Percentiles rank a stretch among this genome's conserved stretches.
Evolutionary conservation across 768 basidiomycete species (phyloP).

Genomic region (Rhodotorula taiwanensis): DNA sequence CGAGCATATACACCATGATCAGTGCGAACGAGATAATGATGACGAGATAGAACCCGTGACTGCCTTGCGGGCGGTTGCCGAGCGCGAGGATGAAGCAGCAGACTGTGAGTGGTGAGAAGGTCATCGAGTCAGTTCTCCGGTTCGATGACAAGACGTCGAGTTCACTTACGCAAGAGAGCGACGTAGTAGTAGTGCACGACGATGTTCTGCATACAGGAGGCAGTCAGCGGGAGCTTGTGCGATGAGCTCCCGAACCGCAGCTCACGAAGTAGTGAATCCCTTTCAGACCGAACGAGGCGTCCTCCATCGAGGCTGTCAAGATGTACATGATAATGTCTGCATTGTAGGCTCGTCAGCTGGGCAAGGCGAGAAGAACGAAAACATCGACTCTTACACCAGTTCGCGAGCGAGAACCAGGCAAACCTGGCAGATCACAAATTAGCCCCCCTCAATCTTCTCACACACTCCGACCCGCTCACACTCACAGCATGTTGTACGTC

Average conservation of each 20-base stretch:
- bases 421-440: background rate
- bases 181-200: slow-evolving; percentile 81
- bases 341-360: background rate
- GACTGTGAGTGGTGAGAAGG: slow-evolving; percentile 44
- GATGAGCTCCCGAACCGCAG: background rate
- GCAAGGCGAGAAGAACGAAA: background rate
- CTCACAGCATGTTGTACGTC: slow-evolving; percentile 79
- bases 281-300: slow-evolving; percentile 53
- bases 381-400: slow-evolving; percentile 14
- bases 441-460: too few relatives aligned
- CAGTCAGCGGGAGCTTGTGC: background rate
- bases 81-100: slow-evolving; percentile 49
- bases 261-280: slow-evolving; percentile 53
- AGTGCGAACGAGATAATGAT: slow-evolving; percentile 81
- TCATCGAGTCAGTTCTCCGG: background rate
- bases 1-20: slow-evolving; percentile 95
- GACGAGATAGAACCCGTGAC: slow-evolving; percentile 75
- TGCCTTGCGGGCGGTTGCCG: slow-evolving; percentile 72
- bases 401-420: slow-evolving; percentile 32
- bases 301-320: slow-evolving; percentile 67
- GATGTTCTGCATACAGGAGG: slow-evolving; percentile 49
- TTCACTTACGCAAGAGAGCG: slow-evolving; percentile 67
- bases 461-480: too few relatives aligned
- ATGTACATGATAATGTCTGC: slow-evolving; percentile 42
- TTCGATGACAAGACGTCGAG: background rate